These are phyloP conservation scores for Plantago rigida DNA, from an alignment of 305 asterid genomes.

Conservation along the genomic window DNA sequence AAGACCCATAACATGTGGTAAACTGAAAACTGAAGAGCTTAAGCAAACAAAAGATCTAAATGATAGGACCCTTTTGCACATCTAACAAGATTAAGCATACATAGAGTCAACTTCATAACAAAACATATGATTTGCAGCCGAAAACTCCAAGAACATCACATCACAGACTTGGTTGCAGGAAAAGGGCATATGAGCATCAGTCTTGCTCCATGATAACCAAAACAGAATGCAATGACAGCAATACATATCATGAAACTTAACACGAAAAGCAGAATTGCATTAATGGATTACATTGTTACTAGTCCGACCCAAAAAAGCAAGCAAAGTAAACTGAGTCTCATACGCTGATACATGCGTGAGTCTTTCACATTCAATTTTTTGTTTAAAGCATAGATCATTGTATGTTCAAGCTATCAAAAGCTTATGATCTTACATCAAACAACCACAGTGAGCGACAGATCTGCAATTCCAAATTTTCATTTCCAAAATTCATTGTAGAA, in stretches of 20 bases:
- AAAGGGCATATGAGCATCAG: not conserved
- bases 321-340: not conserved
- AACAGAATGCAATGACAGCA: slow-evolving; percentile 10
- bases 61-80: slow-evolving; percentile 7
- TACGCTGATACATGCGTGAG: not conserved
- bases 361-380: not conserved
- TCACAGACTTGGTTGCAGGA: not conserved
- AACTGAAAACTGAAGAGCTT: slow-evolving; percentile 4
- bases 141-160: not conserved
- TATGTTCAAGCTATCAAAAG: slow-evolving; percentile 9
- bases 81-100: not conserved
- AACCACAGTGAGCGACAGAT: slow-evolving; percentile 9
- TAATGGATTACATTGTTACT: not conserved
- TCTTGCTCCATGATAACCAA: slow-evolving; percentile 4
- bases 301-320: not conserved
- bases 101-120: not conserved
- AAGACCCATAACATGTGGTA: not conserved
- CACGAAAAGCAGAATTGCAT: slow-evolving; percentile 2
- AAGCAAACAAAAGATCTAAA: slow-evolving; percentile 5
- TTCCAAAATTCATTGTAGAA: not conserved
- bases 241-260: slow-evolving; percentile 1
- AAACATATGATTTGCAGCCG: not conserved
- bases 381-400: not conserved
- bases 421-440: slow-evolving; percentile 3
- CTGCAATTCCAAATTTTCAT: slow-evolving; percentile 4